phyloP scores from a whole-genome alignment of 129 eudicot genomes.

The Pittosporum tobira region DNA sequence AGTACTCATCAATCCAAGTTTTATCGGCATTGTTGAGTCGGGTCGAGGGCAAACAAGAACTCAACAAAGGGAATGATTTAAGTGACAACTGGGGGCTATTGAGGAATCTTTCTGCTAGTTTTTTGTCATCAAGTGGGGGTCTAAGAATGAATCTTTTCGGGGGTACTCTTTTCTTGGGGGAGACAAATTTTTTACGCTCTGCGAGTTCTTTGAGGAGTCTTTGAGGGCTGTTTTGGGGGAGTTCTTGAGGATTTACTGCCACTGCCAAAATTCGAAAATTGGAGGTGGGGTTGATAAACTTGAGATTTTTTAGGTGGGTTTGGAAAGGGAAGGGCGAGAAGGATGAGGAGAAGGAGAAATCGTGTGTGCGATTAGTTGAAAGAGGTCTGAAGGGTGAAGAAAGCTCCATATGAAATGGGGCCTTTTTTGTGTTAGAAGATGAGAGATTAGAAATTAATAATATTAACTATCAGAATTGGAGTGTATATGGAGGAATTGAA shows the following conservation, averaged over 20 bases:
- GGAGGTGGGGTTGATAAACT: slow-evolving; percentile 18
- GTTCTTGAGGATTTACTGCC: slow-evolving; percentile 53
- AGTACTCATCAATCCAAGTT: slow-evolving; percentile 87
- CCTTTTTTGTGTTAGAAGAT: background rate
- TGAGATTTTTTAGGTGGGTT: slow-evolving; percentile 38
- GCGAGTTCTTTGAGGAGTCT: slow-evolving; percentile 78
- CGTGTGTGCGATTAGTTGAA: slow-evolving; percentile 14
- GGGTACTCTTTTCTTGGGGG: slow-evolving; percentile 72
- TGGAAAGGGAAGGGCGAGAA: slow-evolving; percentile 51
- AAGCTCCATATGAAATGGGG: slow-evolving; percentile 27
- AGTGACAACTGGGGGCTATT: slow-evolving; percentile 89
- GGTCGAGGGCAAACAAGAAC: slow-evolving; percentile 80
- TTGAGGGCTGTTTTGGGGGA: slow-evolving; percentile 87
- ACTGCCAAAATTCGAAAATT: slow-evolving; percentile 39
- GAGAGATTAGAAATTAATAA: slow-evolving; percentile 5
- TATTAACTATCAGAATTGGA: slow-evolving; percentile 10
- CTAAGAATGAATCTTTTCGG: slow-evolving; percentile 72
- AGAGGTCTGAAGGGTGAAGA: slow-evolving; percentile 24
- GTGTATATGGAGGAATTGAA: too few species aligned
- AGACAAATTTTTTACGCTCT: slow-evolving; percentile 50
- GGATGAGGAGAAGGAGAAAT: slow-evolving; percentile 65
- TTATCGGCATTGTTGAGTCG: slow-evolving; percentile 71
- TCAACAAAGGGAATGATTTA: slow-evolving; percentile 75
- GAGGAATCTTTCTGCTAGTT: slow-evolving; percentile 74
- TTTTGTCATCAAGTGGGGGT: slow-evolving; percentile 88